These are phyloP conservation scores for Aspergillus saccharolyticus DNA, from an alignment of 495 filamentous ascomycete genomes.

Conservation along the genomic window DNA sequence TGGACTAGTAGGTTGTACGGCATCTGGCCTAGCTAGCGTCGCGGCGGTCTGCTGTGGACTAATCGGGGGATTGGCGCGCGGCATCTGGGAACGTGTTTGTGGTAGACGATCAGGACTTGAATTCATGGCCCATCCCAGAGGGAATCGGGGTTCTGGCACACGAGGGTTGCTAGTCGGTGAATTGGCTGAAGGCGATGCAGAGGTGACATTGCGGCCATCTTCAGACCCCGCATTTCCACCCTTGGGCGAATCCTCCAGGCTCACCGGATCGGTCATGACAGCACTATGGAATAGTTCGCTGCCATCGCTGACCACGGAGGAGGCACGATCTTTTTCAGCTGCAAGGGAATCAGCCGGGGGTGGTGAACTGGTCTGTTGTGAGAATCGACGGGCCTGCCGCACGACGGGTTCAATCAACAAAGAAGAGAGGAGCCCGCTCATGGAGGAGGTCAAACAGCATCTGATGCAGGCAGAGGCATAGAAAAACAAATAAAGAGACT, in stretches of 20 bases:
- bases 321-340: constrained; percentile 16
- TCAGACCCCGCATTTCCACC: constrained; percentile 24
- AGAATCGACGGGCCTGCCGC: constrained; percentile 69
- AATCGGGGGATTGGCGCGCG: not conserved
- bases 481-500: too few relatives aligned
- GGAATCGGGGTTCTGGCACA: constrained; percentile 16
- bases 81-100: not conserved
- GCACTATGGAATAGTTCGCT: constrained; percentile 4
- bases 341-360: constrained; percentile 12
- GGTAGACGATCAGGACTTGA: not conserved
- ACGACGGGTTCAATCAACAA: constrained; percentile 73
- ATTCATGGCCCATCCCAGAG: constrained; percentile 8
- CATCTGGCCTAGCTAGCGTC: not conserved
- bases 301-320: constrained; percentile 3
- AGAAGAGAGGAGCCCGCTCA: constrained; percentile 69
- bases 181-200: constrained; percentile 24
- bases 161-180: constrained; percentile 24
- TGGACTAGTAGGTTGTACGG: constrained; percentile 1
- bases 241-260: not conserved
- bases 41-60: not conserved
- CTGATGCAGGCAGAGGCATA: constrained; percentile 1
- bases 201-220: constrained; percentile 22
- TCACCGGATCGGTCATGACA: constrained; percentile 6
- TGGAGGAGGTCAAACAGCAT: constrained; percentile 32
- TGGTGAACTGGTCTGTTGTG: constrained; percentile 29